A percentile compares a stretch with the other conserved stretches of the same genome.
phyloP scores from a whole-genome alignment of 305 asterid genomes.

The Euphrasia arctica region DNA sequence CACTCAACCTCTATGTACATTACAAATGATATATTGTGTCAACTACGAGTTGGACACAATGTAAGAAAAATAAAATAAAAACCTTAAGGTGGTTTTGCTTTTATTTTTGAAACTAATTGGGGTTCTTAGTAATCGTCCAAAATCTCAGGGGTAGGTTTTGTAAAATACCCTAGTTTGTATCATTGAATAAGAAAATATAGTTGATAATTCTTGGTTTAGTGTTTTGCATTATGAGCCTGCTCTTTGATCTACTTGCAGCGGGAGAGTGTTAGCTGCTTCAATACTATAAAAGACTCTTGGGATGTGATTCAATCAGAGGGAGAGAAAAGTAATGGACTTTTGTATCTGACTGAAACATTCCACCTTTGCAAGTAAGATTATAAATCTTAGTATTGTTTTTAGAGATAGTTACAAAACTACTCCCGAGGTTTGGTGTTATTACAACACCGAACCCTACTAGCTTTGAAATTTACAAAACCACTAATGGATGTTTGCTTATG shows the following conservation, averaged over 20 bases:
- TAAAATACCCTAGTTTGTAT: neutral
- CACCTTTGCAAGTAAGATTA: conserved; percentile 60
- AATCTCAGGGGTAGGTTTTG: neutral
- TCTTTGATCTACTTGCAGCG: conserved; percentile 40
- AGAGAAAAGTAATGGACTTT: conserved; percentile 56
- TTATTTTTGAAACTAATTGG: neutral
- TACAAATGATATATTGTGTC: neutral
- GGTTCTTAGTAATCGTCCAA: neutral
- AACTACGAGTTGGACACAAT: neutral
- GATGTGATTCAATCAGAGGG: conserved; percentile 55
- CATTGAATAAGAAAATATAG: neutral
- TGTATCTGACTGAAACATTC: conserved; percentile 52
- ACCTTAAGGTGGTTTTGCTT: neutral
- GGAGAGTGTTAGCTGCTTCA: conserved; percentile 73
- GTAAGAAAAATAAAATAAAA: too few relatives aligned
- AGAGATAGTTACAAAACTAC: too few relatives aligned
- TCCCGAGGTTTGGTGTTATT: too few relatives aligned
- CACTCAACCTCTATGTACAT: neutral
- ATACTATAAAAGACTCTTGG: conserved; percentile 79
- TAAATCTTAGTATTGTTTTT: neutral
- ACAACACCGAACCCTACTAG: too few relatives aligned
- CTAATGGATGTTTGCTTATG: too few relatives aligned
- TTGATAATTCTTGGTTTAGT: conserved; percentile 7
- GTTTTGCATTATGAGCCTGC: conserved; percentile 6
- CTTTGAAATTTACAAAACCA: too few relatives aligned